A percentile compares a stretch with the other conserved stretches of the same genome.
Evolutionary conservation across 345 rosid species (phyloP).

Genomic region (Populus davidiana): DNA sequence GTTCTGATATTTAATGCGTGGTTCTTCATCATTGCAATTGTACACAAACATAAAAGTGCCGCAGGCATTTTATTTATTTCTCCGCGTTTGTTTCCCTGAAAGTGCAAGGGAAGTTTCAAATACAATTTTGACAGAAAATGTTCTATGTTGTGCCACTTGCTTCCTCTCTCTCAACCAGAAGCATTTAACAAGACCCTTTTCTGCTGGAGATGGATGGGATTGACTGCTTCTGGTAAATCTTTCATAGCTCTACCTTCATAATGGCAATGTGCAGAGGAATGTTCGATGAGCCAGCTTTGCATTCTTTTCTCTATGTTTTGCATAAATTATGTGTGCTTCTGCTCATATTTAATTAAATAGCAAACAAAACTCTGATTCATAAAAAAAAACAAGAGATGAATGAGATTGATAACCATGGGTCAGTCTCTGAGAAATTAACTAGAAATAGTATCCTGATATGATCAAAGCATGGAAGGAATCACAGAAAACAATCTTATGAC

Average conservation of each 20-base stretch:
- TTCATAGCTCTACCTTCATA: neutral
- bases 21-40: neutral
- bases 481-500: no score
- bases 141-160: no score
- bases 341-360: no score
- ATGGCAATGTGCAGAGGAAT: neutral
- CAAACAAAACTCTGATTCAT: neutral
- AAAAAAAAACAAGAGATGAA: neutral
- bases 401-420: neutral
- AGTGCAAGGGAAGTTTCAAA: neutral
- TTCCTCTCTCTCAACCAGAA: no score
- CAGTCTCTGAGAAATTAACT: no score
- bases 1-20: slow-evolving; percentile 29
- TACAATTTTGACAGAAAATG: neutral
- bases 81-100: neutral
- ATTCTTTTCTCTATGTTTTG: neutral
- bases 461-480: no score
- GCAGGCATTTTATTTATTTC: neutral
- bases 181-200: no score
- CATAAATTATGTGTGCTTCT: neutral
- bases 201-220: neutral
- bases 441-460: no score
- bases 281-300: neutral
- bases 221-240: neutral
- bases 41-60: no score